Evolutionary conservation across 2,329 filamentous ascomycete genomes (phyloP), one percentile per base, ranked within the genome.

Genomic region (Exophiala spinifera): DNA sequence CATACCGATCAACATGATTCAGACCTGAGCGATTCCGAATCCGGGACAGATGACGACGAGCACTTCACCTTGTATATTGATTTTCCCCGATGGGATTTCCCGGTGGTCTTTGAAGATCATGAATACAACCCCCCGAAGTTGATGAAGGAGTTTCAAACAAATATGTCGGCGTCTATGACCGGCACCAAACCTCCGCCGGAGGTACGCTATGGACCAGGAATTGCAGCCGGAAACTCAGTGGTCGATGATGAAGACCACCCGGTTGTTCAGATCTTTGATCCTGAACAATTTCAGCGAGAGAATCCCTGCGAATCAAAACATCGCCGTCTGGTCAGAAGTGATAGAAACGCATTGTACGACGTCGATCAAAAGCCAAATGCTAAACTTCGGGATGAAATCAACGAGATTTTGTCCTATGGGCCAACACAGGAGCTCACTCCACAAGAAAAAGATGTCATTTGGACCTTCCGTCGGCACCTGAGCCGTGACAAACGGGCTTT

Each of bases 221-320:
- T 96, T 59, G 88, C 91, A 65, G 84, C 83, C 0, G 74, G 85
- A 1, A 77, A 77, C 53, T 77, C 77, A 3, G 73, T 76, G 34
- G 71, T 72, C 2, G 72, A 73, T 43, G 64, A 67, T 47, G 78
- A 76, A 58, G 70, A 73, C 6, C 69, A 72, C 56, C 82, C 86
- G 2, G 74, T 97, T 13, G 85, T 96, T 51, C 83, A 85, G 55
- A 89, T 97, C 1, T 97, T 96, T 65, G 94, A 99, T 63, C 91
- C 94, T 0, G 94, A 99, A 70, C 86, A 94, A 45, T 91, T 90
- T 0, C 86, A 90, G 34, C 83, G 82, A 54, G 91, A 96, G 62
- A 99, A 99, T 67, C 94, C 92, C 1, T 91, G 91, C 10, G 94
- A 99, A 71, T 89, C 87, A 67, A 99, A 99, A 70, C 94, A 99